Conservation (phyloP, 768 basidiomycete genomes). For the Tremella yokohamensis region DNA sequence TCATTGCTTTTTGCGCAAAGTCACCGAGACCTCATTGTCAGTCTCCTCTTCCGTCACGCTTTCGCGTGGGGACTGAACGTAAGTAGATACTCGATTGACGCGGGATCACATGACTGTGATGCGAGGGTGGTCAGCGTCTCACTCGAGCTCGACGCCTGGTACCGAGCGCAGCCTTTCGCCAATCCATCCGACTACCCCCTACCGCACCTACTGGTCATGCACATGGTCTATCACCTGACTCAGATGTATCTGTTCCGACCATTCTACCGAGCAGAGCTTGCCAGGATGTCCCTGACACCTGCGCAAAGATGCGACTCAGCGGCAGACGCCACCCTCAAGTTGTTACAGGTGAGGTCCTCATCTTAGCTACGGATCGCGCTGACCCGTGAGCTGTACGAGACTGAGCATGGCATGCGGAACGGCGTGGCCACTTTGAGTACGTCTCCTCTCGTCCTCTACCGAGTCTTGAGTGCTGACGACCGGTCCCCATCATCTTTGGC, state of each 20-base stretch:
- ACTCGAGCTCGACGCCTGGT: not conserved
- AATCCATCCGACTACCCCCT: conserved; percentile 10
- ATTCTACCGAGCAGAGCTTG: conserved; percentile 12
- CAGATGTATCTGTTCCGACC: conserved; percentile 17
- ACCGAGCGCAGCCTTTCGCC: not conserved
- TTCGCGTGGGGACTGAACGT: no score
- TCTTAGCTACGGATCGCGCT: not conserved
- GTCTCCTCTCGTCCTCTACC: not conserved
- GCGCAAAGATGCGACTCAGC: conserved; percentile 11
- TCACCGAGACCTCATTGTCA: conserved; percentile 8
- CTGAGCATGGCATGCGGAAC: conserved; percentile 11
- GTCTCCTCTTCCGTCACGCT: not conserved
- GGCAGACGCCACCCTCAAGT: conserved; percentile 6
- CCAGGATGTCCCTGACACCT: conserved; percentile 4
- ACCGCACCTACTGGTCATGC: conserved; percentile 15
- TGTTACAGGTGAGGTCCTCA: conserved; percentile 8
- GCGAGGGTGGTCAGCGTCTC: no score
- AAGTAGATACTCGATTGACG: no score
- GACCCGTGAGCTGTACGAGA: conserved; percentile 8
- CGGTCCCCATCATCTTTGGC: not conserved
- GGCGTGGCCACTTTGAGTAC: conserved; percentile 12
- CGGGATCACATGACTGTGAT: no score
- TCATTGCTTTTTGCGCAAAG: conserved; percentile 7
- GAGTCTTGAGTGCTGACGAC: not conserved
- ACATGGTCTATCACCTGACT: conserved; percentile 17